Percentiles rank a stretch among this genome's conserved stretches.
These are phyloP conservation scores for Didymella pinodella DNA, from an alignment of 2,329 filamentous ascomycete genomes.

Conservation along the genomic window DNA sequence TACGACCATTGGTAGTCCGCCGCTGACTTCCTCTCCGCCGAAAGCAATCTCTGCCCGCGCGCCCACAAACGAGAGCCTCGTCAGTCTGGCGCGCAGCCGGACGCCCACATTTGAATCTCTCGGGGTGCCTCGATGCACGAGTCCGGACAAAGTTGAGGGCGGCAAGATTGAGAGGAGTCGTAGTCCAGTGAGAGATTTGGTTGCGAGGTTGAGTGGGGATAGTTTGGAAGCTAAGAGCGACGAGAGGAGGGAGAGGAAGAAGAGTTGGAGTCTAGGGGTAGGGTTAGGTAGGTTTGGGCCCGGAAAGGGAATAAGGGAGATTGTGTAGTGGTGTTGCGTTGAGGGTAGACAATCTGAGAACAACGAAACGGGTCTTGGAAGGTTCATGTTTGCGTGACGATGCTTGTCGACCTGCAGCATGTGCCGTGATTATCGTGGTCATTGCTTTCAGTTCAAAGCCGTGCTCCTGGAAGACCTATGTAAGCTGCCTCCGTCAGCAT, in stretches of 20 bases:
- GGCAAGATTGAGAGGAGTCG: conserved; percentile 6
- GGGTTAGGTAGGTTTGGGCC: conserved; percentile 28
- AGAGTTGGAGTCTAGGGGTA: conserved; percentile 42
- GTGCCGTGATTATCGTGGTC: not conserved
- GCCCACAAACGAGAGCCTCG: not conserved
- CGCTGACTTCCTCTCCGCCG: conserved; percentile 1
- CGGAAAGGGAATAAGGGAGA: conserved; percentile 40
- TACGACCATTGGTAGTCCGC: not conserved
- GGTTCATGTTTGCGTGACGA: too few species aligned
- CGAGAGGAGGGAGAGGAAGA: conserved; percentile 31
- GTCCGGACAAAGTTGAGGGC: not conserved
- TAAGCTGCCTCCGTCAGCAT: not conserved
- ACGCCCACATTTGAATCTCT: conserved; percentile 20
- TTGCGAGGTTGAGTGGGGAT: conserved; percentile 28
- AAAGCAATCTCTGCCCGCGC: not conserved
- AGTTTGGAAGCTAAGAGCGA: conserved; percentile 17
- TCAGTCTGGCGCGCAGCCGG: not conserved
- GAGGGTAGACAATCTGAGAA: too few species aligned
- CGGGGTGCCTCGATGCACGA: conserved; percentile 10
- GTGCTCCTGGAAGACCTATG: not conserved
- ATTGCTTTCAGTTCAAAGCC: not conserved
- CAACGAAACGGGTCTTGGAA: too few species aligned
- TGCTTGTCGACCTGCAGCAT: too few species aligned
- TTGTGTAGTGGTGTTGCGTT: conserved; percentile 21
- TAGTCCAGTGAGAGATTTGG: conserved; percentile 15